These are phyloP conservation scores for Phytophthora hibernalis DNA, from an alignment of 352 stramenopile species.

Conservation along the genomic window DNA sequence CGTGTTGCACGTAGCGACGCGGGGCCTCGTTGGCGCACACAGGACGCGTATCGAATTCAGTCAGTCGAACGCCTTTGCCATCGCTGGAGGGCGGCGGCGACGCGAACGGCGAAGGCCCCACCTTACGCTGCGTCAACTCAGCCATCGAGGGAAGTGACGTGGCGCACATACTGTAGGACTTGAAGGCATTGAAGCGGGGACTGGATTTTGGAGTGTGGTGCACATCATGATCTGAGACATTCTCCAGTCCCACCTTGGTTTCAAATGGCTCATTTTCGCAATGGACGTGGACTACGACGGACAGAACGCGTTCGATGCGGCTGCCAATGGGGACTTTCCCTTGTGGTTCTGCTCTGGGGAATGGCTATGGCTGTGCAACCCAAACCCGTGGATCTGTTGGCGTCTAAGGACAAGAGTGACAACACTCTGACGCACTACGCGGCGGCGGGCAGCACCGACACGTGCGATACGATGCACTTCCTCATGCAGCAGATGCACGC, in stretches of 20 bases:
- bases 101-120: constrained; percentile 23
- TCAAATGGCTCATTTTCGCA: constrained; percentile 1
- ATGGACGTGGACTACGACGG: constrained; percentile 80
- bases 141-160: constrained; percentile 24
- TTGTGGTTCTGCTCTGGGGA: constrained; percentile 86
- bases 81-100: constrained; percentile 20
- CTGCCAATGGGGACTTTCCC: constrained; percentile 86
- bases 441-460: constrained; percentile 51
- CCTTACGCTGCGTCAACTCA: constrained; percentile 68
- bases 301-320: constrained; percentile 77
- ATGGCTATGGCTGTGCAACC: constrained; percentile 81
- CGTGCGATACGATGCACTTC: constrained; percentile 80
- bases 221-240: no score
- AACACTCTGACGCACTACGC: constrained; percentile 77
- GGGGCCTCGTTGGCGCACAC: constrained; percentile 58
- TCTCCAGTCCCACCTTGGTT: constrained; percentile 10
- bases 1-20: constrained; percentile 54
- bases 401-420: constrained; percentile 45
- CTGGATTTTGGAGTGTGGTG: constrained; percentile 30
- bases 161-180: not conserved
- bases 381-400: constrained; percentile 57
- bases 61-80: constrained; percentile 43
- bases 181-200: constrained; percentile 3
- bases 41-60: constrained; percentile 68
- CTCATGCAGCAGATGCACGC: constrained; percentile 76